phyloP scores from a whole-genome alignment of 805 yeast species.

The Blastobotrys parvus region DNA sequence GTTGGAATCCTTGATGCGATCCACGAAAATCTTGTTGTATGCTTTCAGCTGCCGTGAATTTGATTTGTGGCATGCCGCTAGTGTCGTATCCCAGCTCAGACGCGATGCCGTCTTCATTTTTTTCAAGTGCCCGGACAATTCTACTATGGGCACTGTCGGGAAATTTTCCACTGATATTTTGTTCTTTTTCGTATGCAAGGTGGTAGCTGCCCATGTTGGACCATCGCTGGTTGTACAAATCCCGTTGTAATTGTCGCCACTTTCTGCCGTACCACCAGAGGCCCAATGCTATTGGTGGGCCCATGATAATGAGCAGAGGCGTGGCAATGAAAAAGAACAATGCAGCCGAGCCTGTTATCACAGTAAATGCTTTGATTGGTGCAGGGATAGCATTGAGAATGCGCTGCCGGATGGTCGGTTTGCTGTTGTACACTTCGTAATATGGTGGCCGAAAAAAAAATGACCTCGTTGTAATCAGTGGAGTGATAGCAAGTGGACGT shows the following conservation, averaged over 20 bases:
- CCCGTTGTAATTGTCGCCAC: conserved; percentile 6
- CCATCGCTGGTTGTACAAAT: conserved; percentile 18
- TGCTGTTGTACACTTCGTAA: conserved; percentile 5
- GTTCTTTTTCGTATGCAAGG: conserved; percentile 11
- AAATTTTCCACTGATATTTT: conserved; percentile 3
- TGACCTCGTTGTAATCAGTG: not conserved
- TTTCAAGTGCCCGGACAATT: conserved; percentile 13
- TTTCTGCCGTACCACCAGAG: conserved; percentile 11
- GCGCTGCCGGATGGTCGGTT: not conserved
- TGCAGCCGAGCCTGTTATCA: conserved; percentile 15
- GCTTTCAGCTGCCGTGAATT: conserved; percentile 15
- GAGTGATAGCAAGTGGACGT: too few relatives aligned
- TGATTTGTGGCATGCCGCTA: conserved; percentile 1
- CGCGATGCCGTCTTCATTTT: conserved; percentile 15
- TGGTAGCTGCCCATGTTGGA: conserved; percentile 17
- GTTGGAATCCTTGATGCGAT: conserved; percentile 15
- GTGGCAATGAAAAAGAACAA: conserved; percentile 16
- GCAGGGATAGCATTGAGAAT: conserved; percentile 12
- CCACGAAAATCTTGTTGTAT: conserved; percentile 19
- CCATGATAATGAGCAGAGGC: conserved; percentile 14
- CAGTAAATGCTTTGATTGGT: conserved; percentile 16
- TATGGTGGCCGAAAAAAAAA: too few relatives aligned
- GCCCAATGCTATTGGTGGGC: conserved; percentile 18
- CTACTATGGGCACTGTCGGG: conserved; percentile 13
- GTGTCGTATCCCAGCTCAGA: conserved; percentile 7